Evolutionary conservation across 2,329 filamentous ascomycete genomes (phyloP), one percentile per base, ranked within the genome.

Genomic region (Pseudogymnoascus verrucosus): DNA sequence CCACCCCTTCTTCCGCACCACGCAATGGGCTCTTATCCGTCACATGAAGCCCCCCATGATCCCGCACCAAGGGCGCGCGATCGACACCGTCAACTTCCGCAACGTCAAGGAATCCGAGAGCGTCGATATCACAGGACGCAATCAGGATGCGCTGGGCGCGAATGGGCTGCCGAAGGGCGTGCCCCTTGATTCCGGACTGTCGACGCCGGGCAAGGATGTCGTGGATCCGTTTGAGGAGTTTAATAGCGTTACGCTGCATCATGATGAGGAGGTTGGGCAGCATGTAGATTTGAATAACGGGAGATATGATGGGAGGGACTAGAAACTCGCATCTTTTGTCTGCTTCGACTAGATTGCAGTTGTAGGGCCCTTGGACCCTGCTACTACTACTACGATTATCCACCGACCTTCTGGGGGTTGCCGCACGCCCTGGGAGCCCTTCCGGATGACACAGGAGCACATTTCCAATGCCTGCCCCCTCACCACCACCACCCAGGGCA

Each of bases 11-110:
- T 99, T 99, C 84, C 87, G 92, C 66, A 89, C 89, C 14, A 98
- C 93, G 3, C 92, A 96, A 74, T 99, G 95, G 95, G 95, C 95
- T 23, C 83, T 99, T 40, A 91, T 99, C 69, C 89, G 95, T 62
- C 95, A 99, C 76, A 95, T 93, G 89, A 98, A 97, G 76, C 95
- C 95, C 34, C 95, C 95, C 0, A 99, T 99, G 78, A 89, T 98
- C 47, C 95, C 95, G 8, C 89, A 96, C 71, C 89, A 93, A 74
- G 92, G 92, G 62, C 89, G 90, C 63, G 95, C 90, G 57, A 88
- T 95, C 69, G 95, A 99, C 75, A 97, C 95, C 0, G 82, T 96
- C 72, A 99, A 99, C 77, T 99, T 99, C 82, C 86, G 95, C 68
- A 96, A 96, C 71, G 93, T 99, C 64, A 99, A 98, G 78, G 95